Base-by-base conservation (phyloP, 305 asterid species). In the Fraxinus floribunda region DNA sequence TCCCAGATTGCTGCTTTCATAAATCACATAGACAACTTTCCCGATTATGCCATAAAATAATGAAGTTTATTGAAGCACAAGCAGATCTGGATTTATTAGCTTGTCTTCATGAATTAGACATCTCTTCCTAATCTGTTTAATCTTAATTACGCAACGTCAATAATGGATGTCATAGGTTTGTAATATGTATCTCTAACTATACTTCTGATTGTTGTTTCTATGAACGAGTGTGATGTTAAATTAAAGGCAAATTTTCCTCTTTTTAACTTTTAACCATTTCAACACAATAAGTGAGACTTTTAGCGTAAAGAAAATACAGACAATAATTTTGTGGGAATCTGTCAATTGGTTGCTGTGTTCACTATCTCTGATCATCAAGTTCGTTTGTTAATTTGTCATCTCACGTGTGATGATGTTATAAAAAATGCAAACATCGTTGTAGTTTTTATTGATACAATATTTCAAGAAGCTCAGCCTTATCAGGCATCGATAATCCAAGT, bases 401-500 rank as follows among this genome's bases (percentile, higher is more conserved):
- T 66, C 0, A 36, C 5, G 3, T 3, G n/a, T 66, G 74, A 29
- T 68, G 75, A 68, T 68, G 8, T 29, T 68, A 68, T 68, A n/a
- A 68, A 29, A 29, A 68, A 29, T 29, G 4, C 18, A 15, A 1
- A 5, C 8, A 29, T 4, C 20, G 4, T 29, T 10, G 75, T 68
- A 29, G 18, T 29, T 68, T 46, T 29, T 10, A 68, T 29, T 10
- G 4, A 68, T 68, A 15, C 60, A 49, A 26, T 15, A 3, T 68
- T 68, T 68, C 20, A 11, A 68, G 39, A 18, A 26, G 3, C 22
- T 29, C 39, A 4, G 75, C 36, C 36, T 68, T 29, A 26, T 29
- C 75, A 29, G 75, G 35, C 84, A 77, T 83, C 75, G 66, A 55
- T 79, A 34, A 72, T 78, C 29, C 15, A 68, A 70, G 80, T 74